phyloP scores from a whole-genome alignment of 106 monocot species.

The Dendrobium nobile region DNA sequence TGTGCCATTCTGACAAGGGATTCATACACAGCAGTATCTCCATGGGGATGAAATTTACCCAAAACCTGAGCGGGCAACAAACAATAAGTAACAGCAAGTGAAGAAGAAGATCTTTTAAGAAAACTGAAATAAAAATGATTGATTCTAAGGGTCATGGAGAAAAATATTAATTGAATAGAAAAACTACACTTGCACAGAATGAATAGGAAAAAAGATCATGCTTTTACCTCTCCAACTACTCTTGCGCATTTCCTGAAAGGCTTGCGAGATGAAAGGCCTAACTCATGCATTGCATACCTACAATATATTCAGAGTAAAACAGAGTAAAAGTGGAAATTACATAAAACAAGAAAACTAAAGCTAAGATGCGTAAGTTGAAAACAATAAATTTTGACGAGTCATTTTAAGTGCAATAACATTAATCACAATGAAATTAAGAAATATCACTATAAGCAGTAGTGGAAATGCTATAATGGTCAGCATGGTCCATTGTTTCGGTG shows the following conservation, averaged over 20 bases:
- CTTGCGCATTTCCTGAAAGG: conserved; percentile 97
- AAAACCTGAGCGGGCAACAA: conserved; percentile 50
- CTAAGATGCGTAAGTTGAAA: not conserved
- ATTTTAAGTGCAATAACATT: not conserved
- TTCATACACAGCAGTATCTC: conserved; percentile 94
- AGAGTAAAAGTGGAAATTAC: not conserved
- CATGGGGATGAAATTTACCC: conserved; percentile 99
- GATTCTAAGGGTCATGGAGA: not conserved
- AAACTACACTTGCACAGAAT: not conserved
- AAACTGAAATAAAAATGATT: not conserved
- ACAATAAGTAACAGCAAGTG: not conserved
- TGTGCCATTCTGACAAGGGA: conserved; percentile 98
- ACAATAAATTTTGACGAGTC: not conserved
- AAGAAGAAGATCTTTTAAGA: not conserved
- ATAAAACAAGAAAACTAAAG: not conserved
- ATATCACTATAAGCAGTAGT: not conserved
- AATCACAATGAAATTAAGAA: not conserved
- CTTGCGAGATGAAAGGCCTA: conserved; percentile 88
- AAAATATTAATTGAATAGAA: not conserved
- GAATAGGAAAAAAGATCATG: not conserved
- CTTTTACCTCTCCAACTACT: conserved; percentile 92
- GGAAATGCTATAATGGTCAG: too few relatives aligned
- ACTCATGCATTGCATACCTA: conserved; percentile 97
- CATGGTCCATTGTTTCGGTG: too few relatives aligned
- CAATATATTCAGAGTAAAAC: not conserved